Evolutionary conservation across 768 basidiomycete genomes (phyloP), one percentile per base, ranked within the genome.

Genomic region (Hydnum rufescens): DNA sequence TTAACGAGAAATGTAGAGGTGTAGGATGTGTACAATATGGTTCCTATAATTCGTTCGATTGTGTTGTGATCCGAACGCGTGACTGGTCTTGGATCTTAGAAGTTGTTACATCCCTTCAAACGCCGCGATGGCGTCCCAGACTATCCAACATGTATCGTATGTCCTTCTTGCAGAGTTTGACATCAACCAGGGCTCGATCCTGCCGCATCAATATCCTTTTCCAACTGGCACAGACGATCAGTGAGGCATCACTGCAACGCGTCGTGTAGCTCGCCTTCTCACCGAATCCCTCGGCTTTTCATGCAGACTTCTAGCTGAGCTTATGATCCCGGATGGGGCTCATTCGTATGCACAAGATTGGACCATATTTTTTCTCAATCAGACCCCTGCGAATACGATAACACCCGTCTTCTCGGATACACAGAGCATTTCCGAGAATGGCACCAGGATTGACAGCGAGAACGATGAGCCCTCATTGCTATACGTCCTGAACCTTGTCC

Each of bases 301-400:
- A 49, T 56, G 47, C 57, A 96, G 92, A 53, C 74, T 92, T 18
- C 73, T 99, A 3, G 95, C 95, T 3, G 93, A 93, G 69, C 75
- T 93, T 55, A 99, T 99, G 95, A 74, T 99, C 22, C 95, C 95
- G 6, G 95, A 99, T 64, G 95, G 95, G 4, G 95, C 90, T 29
- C 93, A 99, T 67, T 78, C 82, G 49, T 85, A 93, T 56, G 68
- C 82, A 23, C 88, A 93, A 63, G 95, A 97, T 66, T 97, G 92
- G 92, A 97, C 95, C 3, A 79, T 96, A 42, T 99, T 99, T 73
- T 95, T 93, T 65, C 75, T 99, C 53, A 96, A 96, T 63, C 95
- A 96, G 66, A 88, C 85, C 0, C 72, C 80, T 0, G 84, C 81
- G 67, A 89, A 90, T 61, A 80, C 79, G 18, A 86, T 93, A 57